Evolutionary conservation across 2,329 filamentous ascomycete genomes (phyloP), one percentile per base, ranked within the genome.

Genomic region (Apiospora saccharicola): DNA sequence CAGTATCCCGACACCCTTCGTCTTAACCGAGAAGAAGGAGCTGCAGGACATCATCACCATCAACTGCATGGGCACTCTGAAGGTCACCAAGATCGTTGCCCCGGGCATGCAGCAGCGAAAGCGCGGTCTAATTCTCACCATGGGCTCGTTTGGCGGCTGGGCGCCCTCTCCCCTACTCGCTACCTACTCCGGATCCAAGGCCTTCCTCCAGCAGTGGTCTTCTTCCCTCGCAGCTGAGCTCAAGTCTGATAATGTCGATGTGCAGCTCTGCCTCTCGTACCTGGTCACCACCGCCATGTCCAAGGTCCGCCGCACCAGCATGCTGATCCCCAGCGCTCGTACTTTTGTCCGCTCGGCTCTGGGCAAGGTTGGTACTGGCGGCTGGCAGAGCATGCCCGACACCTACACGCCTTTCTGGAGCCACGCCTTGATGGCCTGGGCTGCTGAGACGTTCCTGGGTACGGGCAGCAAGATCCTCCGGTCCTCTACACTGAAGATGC

Each of bases 181-280:
- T 16, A 98, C 96, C 3, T 99, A 99, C 88, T 97, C 94, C 64
- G 96, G 96, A 76, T 96, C 93, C 90, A 99, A 99, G 86, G 96
- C 96, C 1, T 99, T 99, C 89, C 88, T 99, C 68, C 96, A 98
- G 84, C 92, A 97, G 80, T 99, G 96, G 96, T 98, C 93, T 76
- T 93, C 91, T 7, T 91, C 96, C 14, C 89, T 99, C 19, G 93
- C 92, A 0, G 90, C 92, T 19, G 96, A 99, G 83, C 89, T 99
- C 43, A 90, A 92, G 75, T 90, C 92, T 1, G 88, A 93, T 77
- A 93, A 94, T 72, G 91, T 99, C 53, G 92, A 94, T 75, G 95
- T 98, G n/a, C 92, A 98, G 83, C 90, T 98, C 68, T 92, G 97
- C 41, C 90, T 98, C 77, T 95, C 93, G 77, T 97, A 99, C 82